Base-by-base conservation (phyloP, 768 basidiomycete genomes). In the Panaeolus papilionaceus region DNA sequence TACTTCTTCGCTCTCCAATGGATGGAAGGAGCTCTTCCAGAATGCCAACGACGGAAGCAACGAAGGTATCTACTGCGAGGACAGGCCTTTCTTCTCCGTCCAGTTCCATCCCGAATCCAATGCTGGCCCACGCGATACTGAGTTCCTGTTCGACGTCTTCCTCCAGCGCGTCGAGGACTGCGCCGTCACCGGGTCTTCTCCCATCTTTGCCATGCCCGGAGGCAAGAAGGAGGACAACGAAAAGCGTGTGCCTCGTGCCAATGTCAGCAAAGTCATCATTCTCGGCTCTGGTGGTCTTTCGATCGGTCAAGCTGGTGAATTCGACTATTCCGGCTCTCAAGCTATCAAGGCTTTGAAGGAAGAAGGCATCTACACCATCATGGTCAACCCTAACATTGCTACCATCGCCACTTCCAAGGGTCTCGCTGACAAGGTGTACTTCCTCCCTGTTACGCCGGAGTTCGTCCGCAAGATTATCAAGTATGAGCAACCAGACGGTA, bases 291-390 rank as follows among this genome's bases (percentile, higher is more conserved):
- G 98, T 37, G 98, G 98, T 70, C 83, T 99, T 20, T 98, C 96
- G 11, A 99, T 99, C 71, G 98, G 98, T 62, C 98, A 99, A 77
- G 98, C 98, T 0, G 98, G 98, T 72, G 98, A 99, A 79, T 99
- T 99, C 80, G 98, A 99, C 81, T 99, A 99, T 82, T 99, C 98
- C 0, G 98, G 98, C 69, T 97, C 95, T 44, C 98, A 99, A 78
- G 97, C 98, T 12, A 97, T 99, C 86, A 99, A 99, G 81, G 98
- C 98, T 10, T 86, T 99, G 71, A 99, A 99, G 81, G 95, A 95
- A 77, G 98, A 99, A 77, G 98, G 98, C 39, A 99, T 99, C 75
- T 99, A 98, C 81, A 99, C 98, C 67, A 95, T 99, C 79, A 90
- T 99, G 78, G 89, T 99, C 73, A 99, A 99, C 80, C 97, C 98